Evolutionary conservation across 2,329 filamentous ascomycete genomes (phyloP), one percentile per base, ranked within the genome.

Genomic region (Fusarium illudens): DNA sequence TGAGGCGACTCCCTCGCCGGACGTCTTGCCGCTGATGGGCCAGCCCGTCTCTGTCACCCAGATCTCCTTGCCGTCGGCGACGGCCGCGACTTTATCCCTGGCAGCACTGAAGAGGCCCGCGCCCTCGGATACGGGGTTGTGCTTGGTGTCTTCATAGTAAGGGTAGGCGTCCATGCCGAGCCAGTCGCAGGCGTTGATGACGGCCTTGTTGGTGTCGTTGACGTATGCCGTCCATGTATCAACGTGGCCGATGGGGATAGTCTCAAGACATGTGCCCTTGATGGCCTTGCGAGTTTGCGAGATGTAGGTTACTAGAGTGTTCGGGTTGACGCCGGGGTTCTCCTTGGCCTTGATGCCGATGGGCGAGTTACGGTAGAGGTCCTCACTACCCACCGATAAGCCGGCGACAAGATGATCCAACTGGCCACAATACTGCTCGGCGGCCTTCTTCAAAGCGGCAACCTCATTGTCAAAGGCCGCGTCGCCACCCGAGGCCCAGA

Each of bases 31-130:
- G 73, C 84, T 88, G 55, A 94, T 88, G 50, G 94, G 93, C 88
- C 92, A 96, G 68, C 94, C 94, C 15, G 93, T 96, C 85, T 97
- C 93, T 27, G 93, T 96, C 66, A 96, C 86, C 92, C 92, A 96
- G 71, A 96, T 86, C 17, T 87, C 83, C 84, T 94, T 95, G 75
- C 86, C 87, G 33, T 84, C 82, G 33, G 87, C 84, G 44, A 83
- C 89, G 15, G 76, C 79, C 65, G 85, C 78, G 32, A 91, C 92
- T 62, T 85, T 83, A 51, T 84, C 79, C 36, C 91, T 83, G 15
- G 92, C 89, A 13, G 86, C 83, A 75, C 89, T 83, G 83, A 96
- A 96, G 52, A 94, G 87, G 17, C 78, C 72, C 74, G 87, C 86
- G 72, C 85, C 90, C 66, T 89, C 84, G 1, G 82, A 83, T 73